Conservation (phyloP, 2,329 filamentous ascomycete genomes). For the Coniochaeta pulveracea region DNA sequence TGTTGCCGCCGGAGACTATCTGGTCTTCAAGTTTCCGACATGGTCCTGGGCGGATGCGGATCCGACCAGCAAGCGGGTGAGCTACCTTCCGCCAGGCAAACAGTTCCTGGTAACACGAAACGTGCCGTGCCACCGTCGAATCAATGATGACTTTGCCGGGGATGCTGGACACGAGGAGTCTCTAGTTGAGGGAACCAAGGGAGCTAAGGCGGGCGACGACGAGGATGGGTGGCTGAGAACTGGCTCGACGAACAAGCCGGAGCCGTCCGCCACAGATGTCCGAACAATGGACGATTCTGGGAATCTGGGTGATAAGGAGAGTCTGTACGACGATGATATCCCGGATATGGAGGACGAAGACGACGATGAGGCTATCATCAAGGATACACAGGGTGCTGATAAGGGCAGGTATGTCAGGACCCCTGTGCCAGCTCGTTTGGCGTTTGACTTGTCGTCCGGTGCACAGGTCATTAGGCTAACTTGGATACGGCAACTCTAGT, state of each 20-base stretch:
- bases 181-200: conserved; percentile 45
- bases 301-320: conserved; percentile 65
- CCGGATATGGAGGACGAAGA: conserved; percentile 98
- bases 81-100: conserved; percentile 76
- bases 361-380: conserved; percentile 92
- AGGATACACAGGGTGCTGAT: conserved; percentile 47
- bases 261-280: conserved; percentile 69
- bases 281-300: conserved; percentile 82
- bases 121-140: conserved; percentile 81
- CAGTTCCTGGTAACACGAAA: conserved; percentile 93
- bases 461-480: conserved; percentile 1
- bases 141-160: conserved; percentile 89
- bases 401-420: conserved; percentile 11
- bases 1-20: conserved; percentile 86
- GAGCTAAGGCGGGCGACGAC: conserved; percentile 40
- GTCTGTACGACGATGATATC: conserved; percentile 74
- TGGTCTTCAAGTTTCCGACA: conserved; percentile 97
- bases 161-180: conserved; percentile 79
- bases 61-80: conserved; percentile 63
- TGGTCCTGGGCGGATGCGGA: conserved; percentile 95
- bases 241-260: conserved; percentile 63
- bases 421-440: background rate
- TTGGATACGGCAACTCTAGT: no score
- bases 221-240: conserved; percentile 91
- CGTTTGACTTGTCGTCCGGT: background rate